phyloP scores from a whole-genome alignment of 345 rosid species.

The Erysimum cheiranthoides region DNA sequence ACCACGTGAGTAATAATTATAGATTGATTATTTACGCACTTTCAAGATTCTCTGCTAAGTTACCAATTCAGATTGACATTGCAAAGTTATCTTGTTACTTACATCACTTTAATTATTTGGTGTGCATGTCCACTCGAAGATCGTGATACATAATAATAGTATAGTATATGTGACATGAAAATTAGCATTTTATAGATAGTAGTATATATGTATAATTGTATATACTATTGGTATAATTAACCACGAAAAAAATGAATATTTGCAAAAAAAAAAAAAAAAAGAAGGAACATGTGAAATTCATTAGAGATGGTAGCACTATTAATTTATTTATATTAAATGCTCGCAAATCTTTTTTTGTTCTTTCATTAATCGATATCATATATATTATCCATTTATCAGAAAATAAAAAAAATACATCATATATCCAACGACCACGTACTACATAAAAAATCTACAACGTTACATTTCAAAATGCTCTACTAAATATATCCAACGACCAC shows the following conservation, averaged over 20 bases:
- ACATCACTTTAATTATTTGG: constrained; percentile 11
- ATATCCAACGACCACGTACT: neutral
- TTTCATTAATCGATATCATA: neutral
- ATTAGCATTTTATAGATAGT: neutral
- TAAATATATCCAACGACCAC: neutral
- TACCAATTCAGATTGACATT: constrained; percentile 15
- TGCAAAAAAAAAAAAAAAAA: too few relatives aligned
- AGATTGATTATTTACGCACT: constrained; percentile 7
- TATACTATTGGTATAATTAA: neutral
- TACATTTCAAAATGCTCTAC: neutral
- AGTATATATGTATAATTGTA: neutral
- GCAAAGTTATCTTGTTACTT: neutral
- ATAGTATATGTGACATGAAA: neutral
- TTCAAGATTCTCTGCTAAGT: constrained; percentile 20
- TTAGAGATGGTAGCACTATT: too few relatives aligned
- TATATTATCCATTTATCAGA: too few relatives aligned
- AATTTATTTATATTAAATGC: too few relatives aligned
- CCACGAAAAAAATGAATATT: neutral
- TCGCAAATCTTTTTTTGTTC: too few relatives aligned
- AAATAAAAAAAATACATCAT: neutral
- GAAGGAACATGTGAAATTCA: neutral
- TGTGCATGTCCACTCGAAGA: constrained; percentile 3
- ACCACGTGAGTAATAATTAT: constrained; percentile 9
- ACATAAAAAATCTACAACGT: neutral
- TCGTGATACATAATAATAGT: neutral